A percentile compares a stretch with the other conserved stretches of the same genome.
Evolutionary conservation across 768 basidiomycete genomes (phyloP).

Genomic region (Leccinum rimulosum): DNA sequence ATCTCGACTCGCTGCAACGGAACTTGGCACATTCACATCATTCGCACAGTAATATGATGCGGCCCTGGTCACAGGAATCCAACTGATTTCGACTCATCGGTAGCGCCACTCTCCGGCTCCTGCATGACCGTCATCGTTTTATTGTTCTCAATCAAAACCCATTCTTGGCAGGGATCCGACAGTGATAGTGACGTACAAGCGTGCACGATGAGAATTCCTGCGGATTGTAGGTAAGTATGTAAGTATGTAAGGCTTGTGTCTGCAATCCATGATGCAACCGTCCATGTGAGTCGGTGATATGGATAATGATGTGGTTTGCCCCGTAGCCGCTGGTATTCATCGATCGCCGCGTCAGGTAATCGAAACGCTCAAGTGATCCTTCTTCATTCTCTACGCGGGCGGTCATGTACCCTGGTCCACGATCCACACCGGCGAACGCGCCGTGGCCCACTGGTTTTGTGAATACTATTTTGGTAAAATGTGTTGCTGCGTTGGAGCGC

Average conservation of each 20-base stretch:
- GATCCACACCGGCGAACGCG: background rate
- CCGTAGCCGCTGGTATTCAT: background rate
- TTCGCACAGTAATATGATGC: background rate
- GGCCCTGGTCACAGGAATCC: background rate
- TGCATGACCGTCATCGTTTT: background rate
- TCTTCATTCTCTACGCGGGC: background rate
- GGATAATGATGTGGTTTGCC: background rate
- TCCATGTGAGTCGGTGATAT: background rate
- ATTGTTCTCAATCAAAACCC: background rate
- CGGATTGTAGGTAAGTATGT: background rate
- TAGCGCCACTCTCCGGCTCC: background rate
- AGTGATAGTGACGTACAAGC: background rate
- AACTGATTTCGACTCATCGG: background rate
- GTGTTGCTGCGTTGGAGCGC: background rate
- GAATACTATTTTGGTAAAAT: background rate
- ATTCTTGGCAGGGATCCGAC: background rate
- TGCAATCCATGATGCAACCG: background rate
- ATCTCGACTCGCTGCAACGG: background rate
- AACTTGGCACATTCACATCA: background rate
- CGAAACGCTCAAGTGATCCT: background rate
- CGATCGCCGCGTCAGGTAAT: background rate
- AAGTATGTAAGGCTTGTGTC: background rate
- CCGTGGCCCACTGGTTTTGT: background rate
- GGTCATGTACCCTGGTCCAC: background rate
- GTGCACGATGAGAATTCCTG: background rate